Percentiles rank a stretch among this genome's conserved stretches.
Evolutionary conservation across 1,284 basidiomycete genomes (phyloP).

Genomic region (Bothia castanella): DNA sequence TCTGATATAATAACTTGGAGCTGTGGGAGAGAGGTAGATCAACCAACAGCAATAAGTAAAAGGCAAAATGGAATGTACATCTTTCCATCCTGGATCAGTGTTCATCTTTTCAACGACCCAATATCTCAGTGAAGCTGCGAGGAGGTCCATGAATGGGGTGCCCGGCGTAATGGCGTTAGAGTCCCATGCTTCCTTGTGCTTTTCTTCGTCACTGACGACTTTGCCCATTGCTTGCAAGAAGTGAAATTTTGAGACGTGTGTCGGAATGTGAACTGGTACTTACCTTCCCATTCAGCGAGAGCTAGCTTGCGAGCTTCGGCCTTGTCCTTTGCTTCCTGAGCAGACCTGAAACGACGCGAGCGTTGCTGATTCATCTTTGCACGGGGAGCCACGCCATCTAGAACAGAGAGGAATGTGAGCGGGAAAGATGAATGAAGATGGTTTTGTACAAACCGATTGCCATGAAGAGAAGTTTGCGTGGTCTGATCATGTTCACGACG

Average conservation of each 20-base stretch:
- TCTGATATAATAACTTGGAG: conserved; percentile 97
- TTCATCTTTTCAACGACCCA: conserved; percentile 98
- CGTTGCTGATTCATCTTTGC: conserved; percentile 99
- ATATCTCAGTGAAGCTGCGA: conserved; percentile 87
- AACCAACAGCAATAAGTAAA: not conserved
- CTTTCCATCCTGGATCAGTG: conserved; percentile 93
- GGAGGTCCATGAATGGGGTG: conserved; percentile 96
- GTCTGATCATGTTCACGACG: conserved; percentile 95
- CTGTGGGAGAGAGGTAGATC: conserved; percentile 37
- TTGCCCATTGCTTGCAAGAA: conserved; percentile 78
- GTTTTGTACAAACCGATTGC: conserved; percentile 72
- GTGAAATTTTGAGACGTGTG: not conserved
- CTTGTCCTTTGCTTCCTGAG: conserved; percentile 94
- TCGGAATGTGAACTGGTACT: conserved; percentile 18
- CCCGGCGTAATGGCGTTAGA: conserved; percentile 98
- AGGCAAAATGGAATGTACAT: conserved; percentile 46
- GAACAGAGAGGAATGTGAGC: conserved; percentile 2
- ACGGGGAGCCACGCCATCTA: conserved; percentile 95
- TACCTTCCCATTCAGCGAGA: conserved; percentile 82
- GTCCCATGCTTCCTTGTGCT: conserved; percentile 90
- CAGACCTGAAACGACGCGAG: conserved; percentile 90
- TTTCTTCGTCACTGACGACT: conserved; percentile 78
- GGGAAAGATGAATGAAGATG: not conserved
- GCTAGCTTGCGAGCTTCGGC: conserved; percentile 81
- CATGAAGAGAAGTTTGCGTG: conserved; percentile 95